Base-by-base conservation (phyloP, 2,329 filamentous ascomycete genomes). In the Cladophialophora carrionii region DNA sequence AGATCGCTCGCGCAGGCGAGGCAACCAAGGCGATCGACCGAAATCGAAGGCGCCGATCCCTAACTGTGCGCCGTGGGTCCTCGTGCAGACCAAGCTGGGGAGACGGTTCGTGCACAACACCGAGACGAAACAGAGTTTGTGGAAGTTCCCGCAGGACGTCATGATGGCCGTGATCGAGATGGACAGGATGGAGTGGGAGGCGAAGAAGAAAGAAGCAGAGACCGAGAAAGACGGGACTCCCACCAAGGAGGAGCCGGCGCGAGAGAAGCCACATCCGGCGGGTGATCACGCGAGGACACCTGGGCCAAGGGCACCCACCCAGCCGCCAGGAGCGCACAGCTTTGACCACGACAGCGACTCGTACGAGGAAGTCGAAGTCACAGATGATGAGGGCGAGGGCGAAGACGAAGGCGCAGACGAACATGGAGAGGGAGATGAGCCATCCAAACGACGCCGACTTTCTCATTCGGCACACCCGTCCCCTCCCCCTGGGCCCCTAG, bases 61-160 rank as follows among this genome's bases (percentile, higher is more conserved):
- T 0, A 89, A 89, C 2, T 90, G 87, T 72, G 88, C 90, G 71
- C 90, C 92, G 17, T 99, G 95, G 95, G 79, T 96, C 0, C 81
- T 99, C 3, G 91, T 99, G n/a, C 91, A 90, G 75, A 99, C 95
- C 0, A 97, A 92, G 75, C 87, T 94, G 68, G 91, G 91, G 24
- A 84, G 95, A 63, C 86, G 93, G 59, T 99, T 99, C 74, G 92
- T 93, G 2, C 91, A 96, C 80, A 96, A 99, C 71, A 86, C 88
- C 0, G 84, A 85, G 61, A 96, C 94, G 70, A 90, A 94, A 43
- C 85, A 92, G 71, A 98, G 93, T 77, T 92, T 92, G 77, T 99
- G 96, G 95, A 92, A 92, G 73, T 95, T 97, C 72, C 95, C 95
- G 0, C 87, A 91, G 62, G 89, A 95, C 75, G 83, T 99, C 41